Conservation (phyloP, 2,329 filamentous ascomycete species). For the Sclerotinia spermophila region DNA sequence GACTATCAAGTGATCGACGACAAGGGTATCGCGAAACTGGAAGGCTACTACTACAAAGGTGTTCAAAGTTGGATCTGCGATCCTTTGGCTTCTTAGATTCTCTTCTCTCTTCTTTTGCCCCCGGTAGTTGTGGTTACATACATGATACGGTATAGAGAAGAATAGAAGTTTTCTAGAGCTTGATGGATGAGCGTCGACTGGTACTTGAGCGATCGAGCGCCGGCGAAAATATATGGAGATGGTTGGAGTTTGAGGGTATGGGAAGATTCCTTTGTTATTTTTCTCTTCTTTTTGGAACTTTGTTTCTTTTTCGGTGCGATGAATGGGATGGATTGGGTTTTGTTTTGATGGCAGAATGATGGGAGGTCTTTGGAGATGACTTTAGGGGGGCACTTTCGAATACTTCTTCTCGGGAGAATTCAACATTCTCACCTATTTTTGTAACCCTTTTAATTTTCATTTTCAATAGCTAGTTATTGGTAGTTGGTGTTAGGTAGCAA, state of each 20-base stretch:
- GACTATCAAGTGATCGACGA: neutral
- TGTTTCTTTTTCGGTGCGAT: neutral
- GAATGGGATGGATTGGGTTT: neutral
- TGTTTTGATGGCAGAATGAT: too few species aligned
- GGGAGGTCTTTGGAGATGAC: neutral
- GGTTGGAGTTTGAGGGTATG: neutral
- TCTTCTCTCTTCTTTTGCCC: neutral
- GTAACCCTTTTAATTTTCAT: neutral
- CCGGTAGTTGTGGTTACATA: neutral
- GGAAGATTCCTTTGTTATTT: neutral
- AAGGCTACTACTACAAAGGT: neutral
- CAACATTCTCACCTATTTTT: conserved; percentile 12
- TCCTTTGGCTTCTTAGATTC: neutral
- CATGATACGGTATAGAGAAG: neutral
- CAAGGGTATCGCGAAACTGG: neutral
- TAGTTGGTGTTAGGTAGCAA: conserved; percentile 1
- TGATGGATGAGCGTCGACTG: neutral
- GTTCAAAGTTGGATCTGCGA: conserved; percentile 8
- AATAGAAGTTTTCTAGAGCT: neutral
- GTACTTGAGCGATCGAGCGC: neutral
- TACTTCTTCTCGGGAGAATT: conserved; percentile 5
- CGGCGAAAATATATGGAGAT: neutral
- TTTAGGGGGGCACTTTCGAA: neutral
- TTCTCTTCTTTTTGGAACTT: neutral
- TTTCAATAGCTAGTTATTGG: neutral